Evolutionary conservation across 148 eudicot genomes (phyloP).

Genomic region (Rhododendron simsii): DNA sequence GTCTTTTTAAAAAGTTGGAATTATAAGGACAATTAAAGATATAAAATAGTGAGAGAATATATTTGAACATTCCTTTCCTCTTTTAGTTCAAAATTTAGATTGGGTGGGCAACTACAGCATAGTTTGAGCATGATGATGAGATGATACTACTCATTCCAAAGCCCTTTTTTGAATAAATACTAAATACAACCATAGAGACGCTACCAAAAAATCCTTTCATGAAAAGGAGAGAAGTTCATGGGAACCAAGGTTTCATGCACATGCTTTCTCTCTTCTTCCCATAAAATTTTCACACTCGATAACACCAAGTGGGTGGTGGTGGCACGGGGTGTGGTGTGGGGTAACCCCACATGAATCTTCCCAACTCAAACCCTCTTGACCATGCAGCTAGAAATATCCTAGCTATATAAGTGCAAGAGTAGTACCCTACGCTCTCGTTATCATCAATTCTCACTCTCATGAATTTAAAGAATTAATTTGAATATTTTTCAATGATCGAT

Average conservation of each 20-base stretch:
- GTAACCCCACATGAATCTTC: neutral
- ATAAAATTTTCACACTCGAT: constrained; percentile 8
- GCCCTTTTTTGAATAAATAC: neutral
- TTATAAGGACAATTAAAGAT: no score
- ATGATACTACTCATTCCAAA: constrained; percentile 20
- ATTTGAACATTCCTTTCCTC: no score
- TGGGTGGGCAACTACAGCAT: neutral
- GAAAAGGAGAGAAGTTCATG: constrained; percentile 20
- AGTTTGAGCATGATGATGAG: constrained; percentile 3
- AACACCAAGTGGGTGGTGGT: constrained; percentile 4
- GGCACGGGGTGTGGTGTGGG: neutral
- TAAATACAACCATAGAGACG: constrained; percentile 9
- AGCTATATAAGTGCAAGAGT: no score
- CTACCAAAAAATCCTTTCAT: constrained; percentile 11
- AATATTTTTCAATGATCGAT: no score
- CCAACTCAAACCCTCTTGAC: constrained; percentile 7
- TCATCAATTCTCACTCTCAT: no score
- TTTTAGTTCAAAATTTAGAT: neutral
- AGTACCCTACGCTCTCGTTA: no score
- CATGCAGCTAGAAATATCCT: no score
- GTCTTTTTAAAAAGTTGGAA: neutral
- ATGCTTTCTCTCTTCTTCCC: constrained; percentile 26
- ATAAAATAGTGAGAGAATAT: no score
- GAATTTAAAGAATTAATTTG: no score
- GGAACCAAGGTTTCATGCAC: constrained; percentile 24